Evolutionary conservation across 352 stramenopile species (phyloP).

Genomic region (Globisporangium perplexum): DNA sequence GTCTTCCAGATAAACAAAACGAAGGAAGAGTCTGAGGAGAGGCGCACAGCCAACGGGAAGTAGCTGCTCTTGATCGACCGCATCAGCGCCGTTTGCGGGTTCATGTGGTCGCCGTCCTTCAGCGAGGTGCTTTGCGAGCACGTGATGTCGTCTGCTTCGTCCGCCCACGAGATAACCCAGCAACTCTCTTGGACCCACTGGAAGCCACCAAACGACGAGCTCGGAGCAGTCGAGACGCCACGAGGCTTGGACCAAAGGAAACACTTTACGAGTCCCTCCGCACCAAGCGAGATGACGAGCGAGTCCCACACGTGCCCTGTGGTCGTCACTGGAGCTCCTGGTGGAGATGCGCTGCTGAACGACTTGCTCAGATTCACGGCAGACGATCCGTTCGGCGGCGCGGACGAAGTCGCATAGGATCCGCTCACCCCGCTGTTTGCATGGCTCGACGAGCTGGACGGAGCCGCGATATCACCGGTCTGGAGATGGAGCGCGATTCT

Average conservation of each 20-base stretch:
- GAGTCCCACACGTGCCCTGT: conserved; percentile 46
- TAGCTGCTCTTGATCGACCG: conserved; percentile 77
- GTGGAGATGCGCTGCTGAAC: conserved; percentile 2
- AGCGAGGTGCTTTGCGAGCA: conserved; percentile 80
- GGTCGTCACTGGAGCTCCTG: background rate
- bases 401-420: background rate
- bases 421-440: background rate
- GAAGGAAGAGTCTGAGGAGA: conserved; percentile 55
- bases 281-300: conserved; percentile 66
- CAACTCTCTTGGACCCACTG: conserved; percentile 75
- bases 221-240: conserved; percentile 10
- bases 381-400: background rate
- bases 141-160: conserved; percentile 78
- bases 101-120: conserved; percentile 80
- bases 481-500: background rate
- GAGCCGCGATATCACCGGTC: background rate
- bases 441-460: background rate
- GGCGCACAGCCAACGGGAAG: conserved; percentile 50
- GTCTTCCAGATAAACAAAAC: conserved; percentile 74
- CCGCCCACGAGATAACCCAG: conserved; percentile 82
- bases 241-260: conserved; percentile 77
- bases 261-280: conserved; percentile 72
- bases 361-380: background rate
- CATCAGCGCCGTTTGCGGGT: conserved; percentile 73
- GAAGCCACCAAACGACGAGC: conserved; percentile 20